Percentiles rank a stretch among this genome's conserved stretches.
Evolutionary conservation across 139 green algal genomes (phyloP).

Genomic region (Volvox africanus): DNA sequence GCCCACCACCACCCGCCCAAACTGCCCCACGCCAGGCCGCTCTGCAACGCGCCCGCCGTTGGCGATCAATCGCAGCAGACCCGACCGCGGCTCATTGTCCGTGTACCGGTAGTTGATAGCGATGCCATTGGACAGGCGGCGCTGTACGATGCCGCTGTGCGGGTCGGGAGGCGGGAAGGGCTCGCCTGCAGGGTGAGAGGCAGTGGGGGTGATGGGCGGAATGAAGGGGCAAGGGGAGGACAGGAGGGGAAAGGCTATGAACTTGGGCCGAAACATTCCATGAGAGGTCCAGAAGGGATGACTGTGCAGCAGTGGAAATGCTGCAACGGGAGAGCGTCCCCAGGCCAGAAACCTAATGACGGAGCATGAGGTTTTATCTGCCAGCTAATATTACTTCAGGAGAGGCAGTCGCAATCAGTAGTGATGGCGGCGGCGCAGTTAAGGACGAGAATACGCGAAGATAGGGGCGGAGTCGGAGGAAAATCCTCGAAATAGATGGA

Average conservation of each 20-base stretch:
- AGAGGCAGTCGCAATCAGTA: no score
- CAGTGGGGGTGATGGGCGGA: not conserved
- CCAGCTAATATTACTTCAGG: no score
- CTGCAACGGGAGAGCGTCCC: not conserved
- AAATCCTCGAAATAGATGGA: no score
- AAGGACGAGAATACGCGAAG: no score
- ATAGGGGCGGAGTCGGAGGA: no score
- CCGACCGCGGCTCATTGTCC: conserved; percentile 93
- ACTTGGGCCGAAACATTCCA: not conserved
- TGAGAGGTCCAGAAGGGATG: not conserved
- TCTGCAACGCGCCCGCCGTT: conserved; percentile 78
- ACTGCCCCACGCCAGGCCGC: conserved; percentile 81
- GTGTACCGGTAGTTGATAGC: conserved; percentile 91
- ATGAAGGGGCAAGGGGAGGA: not conserved
- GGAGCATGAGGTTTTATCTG: no score
- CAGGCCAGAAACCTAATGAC: no score
- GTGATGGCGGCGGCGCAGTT: no score
- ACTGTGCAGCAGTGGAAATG: not conserved
- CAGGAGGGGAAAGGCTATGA: not conserved
- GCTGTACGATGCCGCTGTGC: conserved; percentile 84
- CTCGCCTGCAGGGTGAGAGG: conserved; percentile 18
- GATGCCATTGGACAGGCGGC: conserved; percentile 94
- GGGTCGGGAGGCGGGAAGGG: conserved; percentile 56
- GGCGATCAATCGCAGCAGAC: conserved; percentile 89
- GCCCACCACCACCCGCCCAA: conserved; percentile 62